Evolutionary conservation across 1,284 basidiomycete genomes (phyloP).

Genomic region (Athelia sp.): DNA sequence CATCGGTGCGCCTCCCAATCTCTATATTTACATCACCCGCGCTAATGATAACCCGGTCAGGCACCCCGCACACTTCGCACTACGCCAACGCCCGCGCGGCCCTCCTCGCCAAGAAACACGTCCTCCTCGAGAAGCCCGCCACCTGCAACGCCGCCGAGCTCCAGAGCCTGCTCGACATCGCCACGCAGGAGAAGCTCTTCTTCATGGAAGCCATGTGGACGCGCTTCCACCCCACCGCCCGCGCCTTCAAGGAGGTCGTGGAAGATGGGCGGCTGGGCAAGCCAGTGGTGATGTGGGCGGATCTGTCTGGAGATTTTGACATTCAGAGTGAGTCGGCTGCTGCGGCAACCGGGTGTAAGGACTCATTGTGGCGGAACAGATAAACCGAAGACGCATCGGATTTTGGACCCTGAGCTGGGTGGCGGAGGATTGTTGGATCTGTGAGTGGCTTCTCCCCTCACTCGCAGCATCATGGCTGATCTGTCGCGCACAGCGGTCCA

Average conservation of each 20-base stretch:
- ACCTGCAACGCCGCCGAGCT: conserved; percentile 65
- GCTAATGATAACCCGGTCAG: no score
- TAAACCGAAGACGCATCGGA: conserved; percentile 64
- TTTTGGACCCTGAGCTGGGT: conserved; percentile 77
- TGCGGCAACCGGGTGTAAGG: no score
- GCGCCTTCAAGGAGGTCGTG: conserved; percentile 62
- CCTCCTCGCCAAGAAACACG: conserved; percentile 78
- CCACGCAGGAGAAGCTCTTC: conserved; percentile 75
- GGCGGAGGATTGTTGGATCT: conserved; percentile 86
- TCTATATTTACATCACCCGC: conserved; percentile 7
- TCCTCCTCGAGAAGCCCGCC: conserved; percentile 83
- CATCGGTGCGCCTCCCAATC: conserved; percentile 45
- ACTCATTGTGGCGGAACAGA: conserved; percentile 36
- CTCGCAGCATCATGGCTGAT: background rate
- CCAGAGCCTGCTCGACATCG: conserved; percentile 63
- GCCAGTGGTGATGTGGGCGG: conserved; percentile 62
- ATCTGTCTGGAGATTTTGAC: conserved; percentile 68
- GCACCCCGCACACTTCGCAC: conserved; percentile 86
- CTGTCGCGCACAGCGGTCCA: conserved; percentile 52
- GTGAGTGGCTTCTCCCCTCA: no score
- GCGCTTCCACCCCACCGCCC: conserved; percentile 66
- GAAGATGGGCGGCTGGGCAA: conserved; percentile 59
- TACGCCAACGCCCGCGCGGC: conserved; percentile 76
- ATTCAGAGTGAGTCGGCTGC: conserved; percentile 55
- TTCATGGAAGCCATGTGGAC: conserved; percentile 90